Evolutionary conservation across 176 grass and related monocot species (phyloP), one percentile per base, ranked within the genome.

Genomic region (Avena eriantha): DNA sequence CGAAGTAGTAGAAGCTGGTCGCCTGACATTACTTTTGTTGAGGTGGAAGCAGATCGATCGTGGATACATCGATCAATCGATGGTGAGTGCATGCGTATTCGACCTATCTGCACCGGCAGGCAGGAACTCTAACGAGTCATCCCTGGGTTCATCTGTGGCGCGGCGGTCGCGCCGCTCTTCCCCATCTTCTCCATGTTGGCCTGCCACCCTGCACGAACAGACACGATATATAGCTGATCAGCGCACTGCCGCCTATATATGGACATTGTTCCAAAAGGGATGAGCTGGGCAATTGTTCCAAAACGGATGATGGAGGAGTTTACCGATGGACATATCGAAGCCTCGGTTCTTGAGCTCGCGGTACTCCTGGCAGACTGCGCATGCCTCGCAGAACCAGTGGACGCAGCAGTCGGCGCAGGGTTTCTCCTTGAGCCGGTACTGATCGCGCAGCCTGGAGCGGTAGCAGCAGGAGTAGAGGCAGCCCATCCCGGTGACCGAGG

Each of bases 261-360:
- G 4, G 35, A 4, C 35, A 36, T 36, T 36, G 79, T 29, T 29
- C 35, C 4, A 36, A 36, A 4, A 4, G 0, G 4, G 2, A 36
- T 4, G 35, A 36, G 29, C 29, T 29, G 29, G 29, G 29, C 29
- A 29, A 29, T 29, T 29, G 29, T 29, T 29, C 35, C 4, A 36
- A 36, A 4, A 4, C 3, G 4, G 35, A 36, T 4, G 35, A 36
- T 4, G 3, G 4, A 36, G 35, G 35, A 36, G 34, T 4, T 1
- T 61, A 64, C 60, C 60, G 60, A 64, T 64, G 60, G 60, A 22
- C 23, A 94, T 67, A 76, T 98, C 93, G 82, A 90, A 98, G n/a
- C 96, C 96, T 43, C 84, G 90, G 81, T 80, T 96, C 86, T 92
- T 96, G 72, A 98, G 93, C 88, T 98, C 93, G 14, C 93, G 89